Percentiles rank a stretch among this genome's conserved stretches.
These are phyloP conservation scores for Biscutella laevigata DNA, from an alignment of 441 rosid species.

Conservation along the genomic window DNA sequence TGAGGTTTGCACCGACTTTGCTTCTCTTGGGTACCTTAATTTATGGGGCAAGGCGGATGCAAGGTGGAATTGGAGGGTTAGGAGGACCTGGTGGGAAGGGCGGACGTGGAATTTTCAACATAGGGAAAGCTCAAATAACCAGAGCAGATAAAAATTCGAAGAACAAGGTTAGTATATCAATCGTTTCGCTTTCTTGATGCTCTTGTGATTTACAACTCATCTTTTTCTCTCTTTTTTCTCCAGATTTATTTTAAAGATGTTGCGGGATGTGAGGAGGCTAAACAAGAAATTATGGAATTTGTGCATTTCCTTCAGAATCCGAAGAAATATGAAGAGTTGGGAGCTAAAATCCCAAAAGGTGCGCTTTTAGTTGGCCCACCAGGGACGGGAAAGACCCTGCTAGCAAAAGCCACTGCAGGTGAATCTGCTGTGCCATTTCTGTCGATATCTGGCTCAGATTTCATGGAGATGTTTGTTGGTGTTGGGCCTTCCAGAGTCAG, in stretches of 20 bases:
- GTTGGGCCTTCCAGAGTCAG: conserved; percentile 80
- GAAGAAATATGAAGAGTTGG: conserved; percentile 59
- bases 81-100: conserved; percentile 59
- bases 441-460: conserved; percentile 69
- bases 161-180: conserved; percentile 46
- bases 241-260: conserved; percentile 63
- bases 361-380: conserved; percentile 72
- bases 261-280: conserved; percentile 74
- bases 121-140: conserved; percentile 61
- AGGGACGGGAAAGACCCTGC: conserved; percentile 70
- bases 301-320: conserved; percentile 73
- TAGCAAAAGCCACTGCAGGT: conserved; percentile 77
- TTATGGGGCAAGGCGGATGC: conserved; percentile 50
- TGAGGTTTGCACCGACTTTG: conserved; percentile 54
- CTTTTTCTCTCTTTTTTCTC: not conserved
- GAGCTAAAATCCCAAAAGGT: conserved; percentile 70
- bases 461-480: conserved; percentile 82
- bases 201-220: not conserved
- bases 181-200: not conserved
- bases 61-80: conserved; percentile 48
- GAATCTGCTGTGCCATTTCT: conserved; percentile 75
- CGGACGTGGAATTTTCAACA: conserved; percentile 66
- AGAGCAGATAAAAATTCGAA: conserved; percentile 67
- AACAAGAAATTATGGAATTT: conserved; percentile 73
- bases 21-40: conserved; percentile 48